Evolutionary conservation across 352 stramenopile species (phyloP), one percentile per base, ranked within the genome.

Genomic region (Phytophthora tentaculata): DNA sequence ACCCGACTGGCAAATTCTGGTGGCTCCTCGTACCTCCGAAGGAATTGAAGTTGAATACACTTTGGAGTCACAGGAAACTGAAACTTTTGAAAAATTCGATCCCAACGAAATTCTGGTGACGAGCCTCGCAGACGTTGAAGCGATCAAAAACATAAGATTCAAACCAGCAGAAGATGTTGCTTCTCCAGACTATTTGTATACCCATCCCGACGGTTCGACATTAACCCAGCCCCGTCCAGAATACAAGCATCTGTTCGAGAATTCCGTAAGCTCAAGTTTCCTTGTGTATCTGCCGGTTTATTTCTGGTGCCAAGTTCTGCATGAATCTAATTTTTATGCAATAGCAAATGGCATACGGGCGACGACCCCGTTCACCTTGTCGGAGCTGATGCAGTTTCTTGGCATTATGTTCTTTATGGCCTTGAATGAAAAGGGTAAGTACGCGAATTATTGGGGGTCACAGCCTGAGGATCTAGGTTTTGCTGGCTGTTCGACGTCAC

Each of bases 321-420:
- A 53, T 20, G 23, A 53, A 20, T 37, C 47, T 1, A 53, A 53
- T 24, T 37, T 14, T 1, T 53, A 53, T 24, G 23, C 47, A 10
- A 23, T 53, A 5, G 23, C 23, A 5, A 53, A 53, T 10, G 22
- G 1, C 22, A 37, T 53, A 3, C 47, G 22, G 6, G 2, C 17
- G 47, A 37, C 26, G 14, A 53, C 22, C 10, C 23, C 47, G 14
- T 37, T 39, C 23, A 39, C 47, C 3, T 17, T 53, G 9, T 7
- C 12, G 5, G 14, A 53, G 22, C 24, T 53, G 47, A 53, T 53
- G 47, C 12, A 20, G 14, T 53, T 53, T 53, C 22, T 53, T 1
- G 20, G 47, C 47, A 53, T 53, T 20, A n/a, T 53, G 3, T 53
- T 35, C 22, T 53, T 53, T 19, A 53, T 53, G 47, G 7, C 47